A percentile compares a stretch with the other conserved stretches of the same genome.
Evolutionary conservation across 805 yeast species (phyloP).

Genomic region (Candida bentonensis): DNA sequence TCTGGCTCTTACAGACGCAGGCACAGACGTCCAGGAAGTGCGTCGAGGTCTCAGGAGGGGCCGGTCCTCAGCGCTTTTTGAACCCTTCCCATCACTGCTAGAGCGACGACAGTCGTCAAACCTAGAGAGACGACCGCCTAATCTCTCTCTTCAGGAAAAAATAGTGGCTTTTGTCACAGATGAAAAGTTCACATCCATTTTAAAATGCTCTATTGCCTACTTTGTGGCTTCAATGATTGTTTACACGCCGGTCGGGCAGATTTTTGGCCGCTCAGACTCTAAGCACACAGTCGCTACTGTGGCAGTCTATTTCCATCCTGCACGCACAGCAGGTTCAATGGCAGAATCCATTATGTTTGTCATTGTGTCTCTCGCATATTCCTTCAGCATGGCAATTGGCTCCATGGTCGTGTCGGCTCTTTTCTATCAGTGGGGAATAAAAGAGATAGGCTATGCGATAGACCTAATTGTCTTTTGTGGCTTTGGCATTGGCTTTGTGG

Average conservation of each 20-base stretch:
- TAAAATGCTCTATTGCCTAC: slow-evolving; percentile 66
- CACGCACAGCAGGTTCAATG: slow-evolving; percentile 70
- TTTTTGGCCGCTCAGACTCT: slow-evolving; percentile 53
- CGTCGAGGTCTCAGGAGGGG: background rate
- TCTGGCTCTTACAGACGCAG: background rate
- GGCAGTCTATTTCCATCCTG: slow-evolving; percentile 74
- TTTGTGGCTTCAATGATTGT: slow-evolving; percentile 61
- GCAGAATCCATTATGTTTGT: slow-evolving; percentile 58
- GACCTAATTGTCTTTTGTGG: slow-evolving; percentile 38
- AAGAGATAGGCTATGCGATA: slow-evolving; percentile 35
- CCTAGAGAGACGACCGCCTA: background rate
- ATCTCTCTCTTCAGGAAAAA: slow-evolving; percentile 6
- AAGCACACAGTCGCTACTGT: slow-evolving; percentile 75
- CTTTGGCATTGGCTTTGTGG: slow-evolving; percentile 48
- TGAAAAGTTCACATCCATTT: slow-evolving; percentile 9
- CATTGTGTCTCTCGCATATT: slow-evolving; percentile 36
- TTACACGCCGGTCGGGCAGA: slow-evolving; percentile 30
- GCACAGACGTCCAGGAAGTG: background rate
- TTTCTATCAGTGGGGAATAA: slow-evolving; percentile 31
- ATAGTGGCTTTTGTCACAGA: background rate
- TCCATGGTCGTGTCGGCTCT: slow-evolving; percentile 38
- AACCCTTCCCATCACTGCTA: background rate
- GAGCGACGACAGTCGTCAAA: background rate
- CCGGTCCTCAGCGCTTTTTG: background rate
- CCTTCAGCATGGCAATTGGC: slow-evolving; percentile 35